phyloP scores from a whole-genome alignment of 305 asterid species.

The Fraxinus platypoda region DNA sequence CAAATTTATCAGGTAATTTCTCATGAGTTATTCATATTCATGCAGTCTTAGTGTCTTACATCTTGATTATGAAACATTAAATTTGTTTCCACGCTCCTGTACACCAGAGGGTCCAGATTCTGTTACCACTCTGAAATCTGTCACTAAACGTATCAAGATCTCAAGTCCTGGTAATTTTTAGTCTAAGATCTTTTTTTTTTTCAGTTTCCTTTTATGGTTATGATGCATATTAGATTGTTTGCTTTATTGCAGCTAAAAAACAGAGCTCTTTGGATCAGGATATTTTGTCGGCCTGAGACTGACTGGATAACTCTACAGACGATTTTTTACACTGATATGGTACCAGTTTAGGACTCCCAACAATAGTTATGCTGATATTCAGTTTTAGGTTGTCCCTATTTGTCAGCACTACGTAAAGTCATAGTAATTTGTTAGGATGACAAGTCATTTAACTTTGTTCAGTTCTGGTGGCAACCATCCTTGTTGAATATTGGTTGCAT shows the following conservation, averaged over 20 bases:
- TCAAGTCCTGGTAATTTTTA: conserved; percentile 42
- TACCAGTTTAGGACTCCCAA: background rate
- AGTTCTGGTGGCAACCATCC: background rate
- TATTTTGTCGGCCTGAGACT: background rate
- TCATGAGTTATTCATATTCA: background rate
- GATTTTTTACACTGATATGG: background rate
- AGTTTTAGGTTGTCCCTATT: background rate
- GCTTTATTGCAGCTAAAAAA: background rate
- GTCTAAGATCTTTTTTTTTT: background rate
- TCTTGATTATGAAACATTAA: background rate
- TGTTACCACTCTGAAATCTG: conserved; percentile 35
- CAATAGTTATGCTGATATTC: background rate
- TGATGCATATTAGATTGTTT: background rate
- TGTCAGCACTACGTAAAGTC: background rate
- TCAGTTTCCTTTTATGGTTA: background rate
- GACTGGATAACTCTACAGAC: background rate
- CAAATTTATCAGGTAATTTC: conserved; percentile 32
- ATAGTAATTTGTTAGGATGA: background rate
- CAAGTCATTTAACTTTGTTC: background rate
- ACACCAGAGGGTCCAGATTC: conserved; percentile 36
- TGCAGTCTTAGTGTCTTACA: background rate
- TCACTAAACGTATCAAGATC: conserved; percentile 45
- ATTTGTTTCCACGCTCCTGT: background rate
- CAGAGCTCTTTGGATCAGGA: background rate
- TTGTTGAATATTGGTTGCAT: background rate